These are phyloP conservation scores for Aspergillus neotritici DNA, from an alignment of 2,329 filamentous ascomycete genomes.

Conservation along the genomic window DNA sequence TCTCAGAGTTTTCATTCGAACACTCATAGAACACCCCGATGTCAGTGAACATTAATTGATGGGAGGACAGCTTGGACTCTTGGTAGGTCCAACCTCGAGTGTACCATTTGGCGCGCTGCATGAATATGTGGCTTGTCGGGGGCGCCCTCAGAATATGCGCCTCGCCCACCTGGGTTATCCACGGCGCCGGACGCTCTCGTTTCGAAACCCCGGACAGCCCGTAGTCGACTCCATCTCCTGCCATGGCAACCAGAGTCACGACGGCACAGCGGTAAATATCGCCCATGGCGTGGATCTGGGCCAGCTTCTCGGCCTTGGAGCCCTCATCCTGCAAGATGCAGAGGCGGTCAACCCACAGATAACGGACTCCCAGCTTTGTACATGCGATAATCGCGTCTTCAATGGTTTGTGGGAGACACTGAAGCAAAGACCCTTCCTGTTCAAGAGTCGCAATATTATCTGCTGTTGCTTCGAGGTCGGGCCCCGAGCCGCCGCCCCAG, in stretches of 20 bases:
- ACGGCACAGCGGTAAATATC: not conserved
- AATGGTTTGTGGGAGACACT: not conserved
- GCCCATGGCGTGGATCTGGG: not conserved
- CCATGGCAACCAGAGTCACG: not conserved
- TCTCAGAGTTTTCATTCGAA: too few species aligned
- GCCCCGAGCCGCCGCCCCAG: not conserved
- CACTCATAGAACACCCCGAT: too few species aligned
- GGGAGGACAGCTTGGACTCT: not conserved
- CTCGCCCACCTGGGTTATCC: too few species aligned
- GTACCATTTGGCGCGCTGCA: not conserved
- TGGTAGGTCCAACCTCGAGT: not conserved
- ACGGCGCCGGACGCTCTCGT: too few species aligned
- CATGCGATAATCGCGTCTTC: not conserved
- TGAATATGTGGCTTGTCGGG: too few species aligned
- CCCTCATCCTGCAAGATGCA: not conserved
- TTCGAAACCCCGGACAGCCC: too few species aligned
- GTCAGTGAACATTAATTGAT: too few species aligned
- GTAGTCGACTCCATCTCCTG: not conserved
- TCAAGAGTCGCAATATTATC: too few species aligned
- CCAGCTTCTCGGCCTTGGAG: not conserved
- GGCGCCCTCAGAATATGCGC: too few species aligned
- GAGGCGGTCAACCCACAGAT: not conserved
- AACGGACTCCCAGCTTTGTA: not conserved
- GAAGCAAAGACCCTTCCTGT: not conserved
- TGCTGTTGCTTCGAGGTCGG: too few species aligned